Conservation (phyloP, 306 rosid species). For the Cucurbita pepo region DNA sequence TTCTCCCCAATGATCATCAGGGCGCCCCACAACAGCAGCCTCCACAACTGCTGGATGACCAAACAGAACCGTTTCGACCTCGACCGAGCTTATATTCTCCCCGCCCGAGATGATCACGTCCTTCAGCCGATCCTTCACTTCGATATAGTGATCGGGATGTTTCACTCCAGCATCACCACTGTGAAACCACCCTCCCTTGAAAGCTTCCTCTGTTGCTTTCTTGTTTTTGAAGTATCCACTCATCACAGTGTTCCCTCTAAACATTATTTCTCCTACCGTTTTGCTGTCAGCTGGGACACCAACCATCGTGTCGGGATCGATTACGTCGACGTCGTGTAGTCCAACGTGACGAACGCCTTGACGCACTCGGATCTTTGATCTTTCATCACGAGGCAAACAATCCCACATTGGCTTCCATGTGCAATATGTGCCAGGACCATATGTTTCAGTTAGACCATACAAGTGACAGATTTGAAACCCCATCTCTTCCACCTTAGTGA, state of each 20-base stretch:
- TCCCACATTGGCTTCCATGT: constrained; percentile 75
- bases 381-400: constrained; percentile 24
- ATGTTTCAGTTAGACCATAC: constrained; percentile 75
- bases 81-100: constrained; percentile 68
- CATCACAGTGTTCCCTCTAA: constrained; percentile 81
- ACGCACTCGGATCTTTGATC: constrained; percentile 35
- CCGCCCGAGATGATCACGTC: constrained; percentile 75
- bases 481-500: constrained; percentile 58
- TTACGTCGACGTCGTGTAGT: constrained; percentile 46
- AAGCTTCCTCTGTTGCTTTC: constrained; percentile 60
- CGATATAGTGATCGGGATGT: constrained; percentile 57
- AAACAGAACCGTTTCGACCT: constrained; percentile 59
- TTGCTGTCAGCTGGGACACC: constrained; percentile 53
- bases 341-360: constrained; percentile 63
- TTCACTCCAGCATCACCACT: constrained; percentile 76
- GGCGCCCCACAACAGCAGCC: constrained; percentile 68
- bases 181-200: constrained; percentile 64
- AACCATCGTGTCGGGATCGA: constrained; percentile 52
- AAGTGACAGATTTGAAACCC: constrained; percentile 58
- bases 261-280: constrained; percentile 68
- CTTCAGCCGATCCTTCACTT: constrained; percentile 65
- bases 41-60: constrained; percentile 62
- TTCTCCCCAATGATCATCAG: constrained; percentile 78
- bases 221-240: constrained; percentile 61
- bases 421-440: constrained; percentile 61